Evolutionary conservation across 2,329 filamentous ascomycete genomes (phyloP).

Genomic region (Leptographium radiaticola): DNA sequence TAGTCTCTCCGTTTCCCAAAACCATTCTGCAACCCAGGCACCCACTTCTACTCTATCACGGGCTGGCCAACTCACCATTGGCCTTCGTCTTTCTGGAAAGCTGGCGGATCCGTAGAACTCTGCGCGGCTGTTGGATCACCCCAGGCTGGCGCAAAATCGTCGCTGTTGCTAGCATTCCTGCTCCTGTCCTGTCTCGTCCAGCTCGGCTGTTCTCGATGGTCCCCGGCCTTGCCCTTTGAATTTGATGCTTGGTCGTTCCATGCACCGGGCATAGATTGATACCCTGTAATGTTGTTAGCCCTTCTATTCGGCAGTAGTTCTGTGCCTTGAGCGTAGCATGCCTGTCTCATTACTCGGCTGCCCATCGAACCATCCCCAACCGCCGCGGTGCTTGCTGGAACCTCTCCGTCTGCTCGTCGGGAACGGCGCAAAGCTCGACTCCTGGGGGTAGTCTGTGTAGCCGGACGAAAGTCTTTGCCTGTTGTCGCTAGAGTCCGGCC

Average conservation of each 20-base stretch:
- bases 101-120: slow-evolving; percentile 8
- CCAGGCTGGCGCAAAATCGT: slow-evolving; percentile 4
- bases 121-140: slow-evolving; percentile 9
- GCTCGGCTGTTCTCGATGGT: neutral
- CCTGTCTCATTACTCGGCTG: neutral
- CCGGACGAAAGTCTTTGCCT: neutral
- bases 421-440: neutral
- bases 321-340: neutral
- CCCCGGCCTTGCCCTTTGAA: neutral
- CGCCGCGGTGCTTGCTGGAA: neutral
- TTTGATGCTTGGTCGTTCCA: neutral
- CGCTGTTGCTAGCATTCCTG: neutral
- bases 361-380: neutral
- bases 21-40: too few relatives aligned
- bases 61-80: neutral
- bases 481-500: neutral
- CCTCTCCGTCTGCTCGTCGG: neutral
- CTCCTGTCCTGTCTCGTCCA: neutral
- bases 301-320: too few relatives aligned
- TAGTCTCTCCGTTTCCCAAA: too few relatives aligned
- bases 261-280: slow-evolving; percentile 3
- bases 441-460: neutral
- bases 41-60: too few relatives aligned
- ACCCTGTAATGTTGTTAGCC: neutral
- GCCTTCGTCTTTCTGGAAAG: neutral